A percentile compares a stretch with the other conserved stretches of the same genome.
These are phyloP conservation scores for Hypseocharis bilobata DNA, from an alignment of 441 rosid genomes.

Conservation along the genomic window DNA sequence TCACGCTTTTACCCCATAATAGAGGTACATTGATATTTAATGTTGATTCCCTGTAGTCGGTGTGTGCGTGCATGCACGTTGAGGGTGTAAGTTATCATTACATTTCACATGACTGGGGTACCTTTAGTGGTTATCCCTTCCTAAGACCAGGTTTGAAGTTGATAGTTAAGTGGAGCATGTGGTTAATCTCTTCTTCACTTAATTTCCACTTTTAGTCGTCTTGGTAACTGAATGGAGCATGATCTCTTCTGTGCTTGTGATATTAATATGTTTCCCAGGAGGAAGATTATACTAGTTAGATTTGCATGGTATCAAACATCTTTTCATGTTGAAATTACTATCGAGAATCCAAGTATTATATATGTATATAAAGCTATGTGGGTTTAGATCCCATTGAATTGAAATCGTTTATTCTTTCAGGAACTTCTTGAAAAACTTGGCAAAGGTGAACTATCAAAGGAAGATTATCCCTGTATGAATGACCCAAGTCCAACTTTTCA, in stretches of 20 bases:
- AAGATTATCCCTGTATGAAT: conserved; percentile 68
- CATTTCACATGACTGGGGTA: not conserved
- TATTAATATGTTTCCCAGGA: not conserved
- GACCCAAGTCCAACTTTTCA: conserved; percentile 63
- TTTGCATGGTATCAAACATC: not conserved
- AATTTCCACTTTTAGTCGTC: not conserved
- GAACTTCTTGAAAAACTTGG: conserved; percentile 72
- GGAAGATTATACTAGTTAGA: no score
- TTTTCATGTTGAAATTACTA: not conserved
- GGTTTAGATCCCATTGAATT: not conserved
- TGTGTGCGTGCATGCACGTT: no score
- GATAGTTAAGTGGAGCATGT: not conserved
- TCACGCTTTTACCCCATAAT: conserved; percentile 92
- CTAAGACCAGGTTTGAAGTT: not conserved
- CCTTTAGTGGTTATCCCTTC: not conserved
- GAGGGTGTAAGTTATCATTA: not conserved
- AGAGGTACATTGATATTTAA: conserved; percentile 43
- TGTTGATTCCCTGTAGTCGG: not conserved
- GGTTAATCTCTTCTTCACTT: not conserved
- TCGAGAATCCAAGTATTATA: no score
- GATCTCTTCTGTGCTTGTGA: not conserved
- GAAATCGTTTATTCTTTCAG: conserved; percentile 32
- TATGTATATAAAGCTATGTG: not conserved
- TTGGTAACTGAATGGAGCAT: not conserved
- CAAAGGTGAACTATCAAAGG: conserved; percentile 70